phyloP scores from a whole-genome alignment of 371 early-diverging fungal genomes.

The Haplosporangium sp. region DNA sequence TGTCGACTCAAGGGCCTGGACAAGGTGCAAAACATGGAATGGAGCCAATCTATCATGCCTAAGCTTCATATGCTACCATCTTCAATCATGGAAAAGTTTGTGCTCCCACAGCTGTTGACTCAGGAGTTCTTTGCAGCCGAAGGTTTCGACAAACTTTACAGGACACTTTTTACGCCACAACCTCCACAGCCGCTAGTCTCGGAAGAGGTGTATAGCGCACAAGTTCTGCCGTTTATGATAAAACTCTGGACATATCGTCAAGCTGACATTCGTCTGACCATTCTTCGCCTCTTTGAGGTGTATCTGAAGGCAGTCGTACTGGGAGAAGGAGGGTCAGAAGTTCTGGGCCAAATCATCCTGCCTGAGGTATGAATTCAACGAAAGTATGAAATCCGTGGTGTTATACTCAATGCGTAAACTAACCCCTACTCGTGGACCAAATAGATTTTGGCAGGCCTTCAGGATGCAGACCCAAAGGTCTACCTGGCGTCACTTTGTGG shows the following conservation, averaged over 20 bases:
- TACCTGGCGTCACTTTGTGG: slow-evolving; percentile 48
- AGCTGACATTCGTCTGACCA: slow-evolving; percentile 52
- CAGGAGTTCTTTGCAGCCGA: slow-evolving; percentile 56
- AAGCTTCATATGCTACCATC: slow-evolving; percentile 31
- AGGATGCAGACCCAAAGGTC: slow-evolving; percentile 48
- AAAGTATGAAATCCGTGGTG: background rate
- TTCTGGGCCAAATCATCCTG: slow-evolving; percentile 46
- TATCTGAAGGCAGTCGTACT: slow-evolving; percentile 51
- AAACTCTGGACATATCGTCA: slow-evolving; percentile 52
- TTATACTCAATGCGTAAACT: background rate
- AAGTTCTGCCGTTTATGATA: slow-evolving; percentile 51
- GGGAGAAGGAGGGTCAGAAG: slow-evolving; percentile 50
- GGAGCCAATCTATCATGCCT: slow-evolving; percentile 43
- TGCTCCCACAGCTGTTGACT: slow-evolving; percentile 49
- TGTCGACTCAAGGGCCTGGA: slow-evolving; percentile 52
- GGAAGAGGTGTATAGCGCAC: slow-evolving; percentile 33
- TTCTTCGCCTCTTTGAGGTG: slow-evolving; percentile 52
- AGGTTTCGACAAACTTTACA: slow-evolving; percentile 48
- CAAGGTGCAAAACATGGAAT: slow-evolving; percentile 39
- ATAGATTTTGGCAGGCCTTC: slow-evolving; percentile 48
- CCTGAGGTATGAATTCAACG: slow-evolving; percentile 34
- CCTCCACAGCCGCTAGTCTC: slow-evolving; percentile 43
- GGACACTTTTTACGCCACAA: slow-evolving; percentile 50
- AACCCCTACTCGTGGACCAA: background rate
- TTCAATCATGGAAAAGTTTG: slow-evolving; percentile 43